Conservation (phyloP, 805 yeast genomes). For the Candida gorgasii region DNA sequence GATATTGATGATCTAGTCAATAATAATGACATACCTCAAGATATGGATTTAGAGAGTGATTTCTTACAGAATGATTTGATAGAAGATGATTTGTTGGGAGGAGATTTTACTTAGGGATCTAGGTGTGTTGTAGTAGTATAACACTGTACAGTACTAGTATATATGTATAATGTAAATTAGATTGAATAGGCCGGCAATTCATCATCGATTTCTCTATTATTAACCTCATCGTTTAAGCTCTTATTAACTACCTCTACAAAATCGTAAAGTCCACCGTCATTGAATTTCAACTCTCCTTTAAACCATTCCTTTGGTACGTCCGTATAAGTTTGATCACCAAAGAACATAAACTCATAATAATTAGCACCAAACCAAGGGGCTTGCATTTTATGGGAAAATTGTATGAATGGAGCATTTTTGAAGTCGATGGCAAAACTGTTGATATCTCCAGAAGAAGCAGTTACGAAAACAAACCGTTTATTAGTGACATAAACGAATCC, state of each 20-base stretch:
- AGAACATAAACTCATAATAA: slow-evolving; percentile 46
- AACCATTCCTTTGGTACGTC: slow-evolving; percentile 44
- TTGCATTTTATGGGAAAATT: slow-evolving; percentile 40
- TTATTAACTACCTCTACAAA: slow-evolving; percentile 37
- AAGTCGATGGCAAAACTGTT: slow-evolving; percentile 42
- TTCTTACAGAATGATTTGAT: slow-evolving; percentile 7
- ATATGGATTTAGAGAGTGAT: neutral
- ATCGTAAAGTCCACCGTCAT: slow-evolving; percentile 49
- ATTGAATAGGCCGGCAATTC: slow-evolving; percentile 36
- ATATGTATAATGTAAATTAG: slow-evolving; percentile 1
- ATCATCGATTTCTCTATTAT: slow-evolving; percentile 42
- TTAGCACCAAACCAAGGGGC: slow-evolving; percentile 59
- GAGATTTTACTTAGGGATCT: too few species aligned
- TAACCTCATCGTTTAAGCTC: slow-evolving; percentile 34
- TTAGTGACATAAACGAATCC: slow-evolving; percentile 47
- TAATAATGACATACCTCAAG: neutral
- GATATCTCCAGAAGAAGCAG: slow-evolving; percentile 42
- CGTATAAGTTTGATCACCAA: slow-evolving; percentile 29
- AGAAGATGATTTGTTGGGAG: slow-evolving; percentile 7
- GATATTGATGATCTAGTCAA: neutral
- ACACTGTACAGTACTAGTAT: neutral
- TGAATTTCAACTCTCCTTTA: slow-evolving; percentile 39
- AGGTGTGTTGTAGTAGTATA: too few species aligned
- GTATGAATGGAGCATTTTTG: slow-evolving; percentile 25
- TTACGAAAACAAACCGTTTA: slow-evolving; percentile 40